Evolutionary conservation across 2,329 filamentous ascomycete genomes (phyloP), one percentile per base, ranked within the genome.

Genomic region (Penicillium freii): DNA sequence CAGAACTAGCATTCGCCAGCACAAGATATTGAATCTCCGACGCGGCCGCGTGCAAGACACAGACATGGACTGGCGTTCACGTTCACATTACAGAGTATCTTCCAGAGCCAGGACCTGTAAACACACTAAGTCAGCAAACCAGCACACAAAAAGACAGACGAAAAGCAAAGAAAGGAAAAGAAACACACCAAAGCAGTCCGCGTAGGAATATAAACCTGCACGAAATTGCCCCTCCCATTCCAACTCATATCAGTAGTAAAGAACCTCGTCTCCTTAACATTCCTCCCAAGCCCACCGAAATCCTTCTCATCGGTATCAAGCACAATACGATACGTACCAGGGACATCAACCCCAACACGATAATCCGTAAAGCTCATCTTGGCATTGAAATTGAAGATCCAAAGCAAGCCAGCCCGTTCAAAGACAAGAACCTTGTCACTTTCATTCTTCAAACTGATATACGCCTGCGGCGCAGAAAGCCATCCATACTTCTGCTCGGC

Each of bases 311-410:
- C 94, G 0, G 88, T 88, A 74, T 93, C 91, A 43, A 99, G 81
- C 4, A 96, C 87, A 54, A 96, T 86, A 54, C 85, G 84, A 76
- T 99, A 99, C 1, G 90, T 96, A 39, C 94, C 94, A 4, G 88
- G 78, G 21, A 85, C 81, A 51, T 97, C 91, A 39, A 99, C 82
- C 19, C 94, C 94, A 46, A 99, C 88, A 38, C 93, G 86, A 74
- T 97, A 99, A 76, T 97, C 94, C 11, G 88, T 87, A 77, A 89
- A 99, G 75, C 91, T 96, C 65, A 88, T 78, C 29, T 84, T 85
- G 0, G 90, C 87, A 72, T 97, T 87, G 82, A 97, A 97, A 78
- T 99, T 99, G 83, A 99, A 97, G 67, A 97, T 83, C 81, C 92
- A 99, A 11, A 99, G 81, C 57, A 96, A 78, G 0, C 92, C 92